Base-by-base conservation (phyloP, 2,329 filamentous ascomycete genomes). In the Tolypocladium sp. region DNA sequence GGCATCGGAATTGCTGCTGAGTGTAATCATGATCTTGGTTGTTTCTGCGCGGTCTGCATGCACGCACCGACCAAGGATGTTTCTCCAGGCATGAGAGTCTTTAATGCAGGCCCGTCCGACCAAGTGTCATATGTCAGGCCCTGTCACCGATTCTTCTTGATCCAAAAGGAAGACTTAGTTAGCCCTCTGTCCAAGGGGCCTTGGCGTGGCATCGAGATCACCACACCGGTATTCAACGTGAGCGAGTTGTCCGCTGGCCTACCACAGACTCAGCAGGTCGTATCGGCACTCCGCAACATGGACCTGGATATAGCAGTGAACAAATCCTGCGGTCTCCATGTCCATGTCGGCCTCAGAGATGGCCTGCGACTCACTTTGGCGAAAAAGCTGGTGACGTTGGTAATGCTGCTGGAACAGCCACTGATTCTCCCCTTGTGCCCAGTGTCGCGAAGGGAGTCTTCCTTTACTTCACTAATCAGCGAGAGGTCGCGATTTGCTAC, bases 331-430 rank as follows among this genome's bases (percentile, higher is more conserved):
- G 66, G 68, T 3, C 58, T 70, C 40, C 66, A 69, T 35, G 55
- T 70, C 4, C 67, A 70, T 12, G 61, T 69, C 2, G 67, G 68
- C 12, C 56, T 64, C 12, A 58, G 61, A 17, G 42, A 25, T 1
- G 68, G 66, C 22, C 65, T 70, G 63, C 62, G 56, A 1, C 55
- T 69, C 4, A 40, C 57, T 0, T 52, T 66, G 2, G 66, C 66
- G 2, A 63, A 70, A 27, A 70, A 63, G 57, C 59, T 68, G 20
- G 44, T 62, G 0, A 66, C 68, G 0, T 57, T 70, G 0, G 61
- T 63, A 0, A 51, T 64, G 46, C 33, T 68, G 2, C 37, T 70
- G 1, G 68, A 70, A 38, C 54, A 55, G 2, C 52, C 60, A 1
- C 57, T 70, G 10, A 49, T 49, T 27, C 25, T 27, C 13, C 25